These are phyloP conservation scores for Hortiboletus campestris DNA, from an alignment of 768 basidiomycete species.

Conservation along the genomic window DNA sequence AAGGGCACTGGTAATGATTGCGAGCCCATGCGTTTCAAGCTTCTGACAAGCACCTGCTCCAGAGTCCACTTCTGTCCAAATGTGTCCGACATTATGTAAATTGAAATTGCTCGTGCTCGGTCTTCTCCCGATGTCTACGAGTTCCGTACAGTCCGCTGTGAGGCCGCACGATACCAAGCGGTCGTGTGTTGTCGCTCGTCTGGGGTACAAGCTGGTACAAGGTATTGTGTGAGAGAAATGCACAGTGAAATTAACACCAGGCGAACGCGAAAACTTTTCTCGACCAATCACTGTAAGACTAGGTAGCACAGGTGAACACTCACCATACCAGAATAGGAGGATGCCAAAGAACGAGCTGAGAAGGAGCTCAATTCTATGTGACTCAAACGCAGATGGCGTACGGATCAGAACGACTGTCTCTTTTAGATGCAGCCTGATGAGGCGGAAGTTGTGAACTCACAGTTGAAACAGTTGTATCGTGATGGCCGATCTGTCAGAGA, in stretches of 20 bases:
- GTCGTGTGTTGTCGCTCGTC: not conserved
- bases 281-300: too few relatives aligned
- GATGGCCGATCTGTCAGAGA: too few relatives aligned
- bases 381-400: not conserved
- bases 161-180: not conserved
- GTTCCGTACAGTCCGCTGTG: not conserved
- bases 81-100: not conserved
- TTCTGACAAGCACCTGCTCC: not conserved
- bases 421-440: too few relatives aligned
- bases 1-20: too few relatives aligned
- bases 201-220: not conserved
- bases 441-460: too few relatives aligned
- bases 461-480: too few relatives aligned
- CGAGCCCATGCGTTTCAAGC: not conserved
- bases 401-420: too few relatives aligned
- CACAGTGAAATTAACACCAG: too few relatives aligned
- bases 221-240: not conserved
- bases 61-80: too few relatives aligned
- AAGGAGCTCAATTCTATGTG: not conserved
- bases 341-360: not conserved
- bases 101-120: not conserved
- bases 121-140: not conserved
- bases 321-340: not conserved
- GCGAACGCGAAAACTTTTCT: too few relatives aligned
- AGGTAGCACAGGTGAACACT: not conserved